Conservation (phyloP, 1,284 basidiomycete genomes). For the Cerioporus squamosus region DNA sequence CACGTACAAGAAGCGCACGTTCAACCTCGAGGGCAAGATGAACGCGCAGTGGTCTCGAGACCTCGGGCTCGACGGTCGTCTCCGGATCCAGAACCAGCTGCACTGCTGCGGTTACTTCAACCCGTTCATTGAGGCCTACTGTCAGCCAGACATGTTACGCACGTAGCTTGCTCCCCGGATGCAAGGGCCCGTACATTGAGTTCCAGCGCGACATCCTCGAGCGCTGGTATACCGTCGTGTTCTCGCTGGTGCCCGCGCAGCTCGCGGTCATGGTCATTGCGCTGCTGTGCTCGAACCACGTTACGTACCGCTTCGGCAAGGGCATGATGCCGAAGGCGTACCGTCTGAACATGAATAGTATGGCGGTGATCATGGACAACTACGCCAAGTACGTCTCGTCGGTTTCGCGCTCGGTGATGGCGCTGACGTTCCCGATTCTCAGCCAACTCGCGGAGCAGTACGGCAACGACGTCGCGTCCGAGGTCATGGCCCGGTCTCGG, state of each 20-base stretch:
- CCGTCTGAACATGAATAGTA: constrained; percentile 57
- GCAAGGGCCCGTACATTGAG: constrained; percentile 44
- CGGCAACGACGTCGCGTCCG: constrained; percentile 45
- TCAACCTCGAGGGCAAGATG: constrained; percentile 69
- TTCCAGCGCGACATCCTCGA: constrained; percentile 53
- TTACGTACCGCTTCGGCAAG: constrained; percentile 71
- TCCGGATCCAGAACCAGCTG: constrained; percentile 61
- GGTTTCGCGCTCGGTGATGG: not conserved
- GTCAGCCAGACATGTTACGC: constrained; percentile 61
- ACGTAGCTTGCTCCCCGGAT: constrained; percentile 57
- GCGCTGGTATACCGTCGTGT: constrained; percentile 60
- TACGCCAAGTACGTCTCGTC: constrained; percentile 52
- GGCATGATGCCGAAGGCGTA: constrained; percentile 69
- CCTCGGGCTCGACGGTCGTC: constrained; percentile 51
- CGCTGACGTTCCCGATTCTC: constrained; percentile 7
- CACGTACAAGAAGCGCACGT: constrained; percentile 62
- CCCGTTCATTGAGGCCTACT: constrained; percentile 62
- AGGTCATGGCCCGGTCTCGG: constrained; percentile 43
- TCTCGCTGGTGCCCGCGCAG: constrained; percentile 57
- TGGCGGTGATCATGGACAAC: constrained; percentile 68
- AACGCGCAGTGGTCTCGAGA: constrained; percentile 60
- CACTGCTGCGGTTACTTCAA: constrained; percentile 66
- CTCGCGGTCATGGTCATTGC: constrained; percentile 53
- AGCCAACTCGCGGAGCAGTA: constrained; percentile 52
- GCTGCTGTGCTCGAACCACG: constrained; percentile 63